Evolutionary conservation across 208 protist species (phyloP).

Genomic region (Sergeia podlipaevii): DNA sequence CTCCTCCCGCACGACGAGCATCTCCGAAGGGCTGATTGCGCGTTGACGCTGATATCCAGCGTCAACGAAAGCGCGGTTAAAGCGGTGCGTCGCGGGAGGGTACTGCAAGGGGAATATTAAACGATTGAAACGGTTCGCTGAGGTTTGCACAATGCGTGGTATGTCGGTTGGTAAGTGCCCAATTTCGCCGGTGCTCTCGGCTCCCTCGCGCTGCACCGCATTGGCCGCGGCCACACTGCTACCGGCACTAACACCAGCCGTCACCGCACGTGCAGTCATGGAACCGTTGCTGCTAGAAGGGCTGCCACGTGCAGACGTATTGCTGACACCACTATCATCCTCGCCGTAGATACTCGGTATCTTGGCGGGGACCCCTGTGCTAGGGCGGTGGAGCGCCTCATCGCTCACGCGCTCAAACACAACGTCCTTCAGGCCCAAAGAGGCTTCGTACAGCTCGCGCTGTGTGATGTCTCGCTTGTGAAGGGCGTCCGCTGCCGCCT

Average conservation of each 20-base stretch:
- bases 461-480: conserved; percentile 49
- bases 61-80: conserved; percentile 83
- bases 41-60: conserved; percentile 79
- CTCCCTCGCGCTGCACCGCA: conserved; percentile 22
- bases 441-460: conserved; percentile 52
- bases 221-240: conserved; percentile 9
- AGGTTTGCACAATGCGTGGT: conserved; percentile 51
- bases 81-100: conserved; percentile 71
- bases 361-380: conserved; percentile 61
- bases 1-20: conserved; percentile 81
- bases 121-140: conserved; percentile 52
- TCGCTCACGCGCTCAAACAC: conserved; percentile 86
- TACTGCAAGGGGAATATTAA: conserved; percentile 75
- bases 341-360: conserved; percentile 10
- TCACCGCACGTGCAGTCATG: conserved; percentile 2
- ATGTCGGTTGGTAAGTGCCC: conserved; percentile 68
- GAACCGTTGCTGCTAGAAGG: background rate
- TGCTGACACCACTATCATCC: background rate
- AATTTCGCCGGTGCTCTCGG: conserved; percentile 41
- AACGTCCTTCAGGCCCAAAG: conserved; percentile 75
- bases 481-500: conserved; percentile 26
- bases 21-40: conserved; percentile 74
- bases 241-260: background rate
- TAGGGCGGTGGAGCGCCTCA: conserved; percentile 70
- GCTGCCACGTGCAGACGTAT: background rate